Evolutionary conservation across 257 asterid genomes (phyloP), one percentile per base, ranked within the genome.

Genomic region (Nicotiana obtusifolia): DNA sequence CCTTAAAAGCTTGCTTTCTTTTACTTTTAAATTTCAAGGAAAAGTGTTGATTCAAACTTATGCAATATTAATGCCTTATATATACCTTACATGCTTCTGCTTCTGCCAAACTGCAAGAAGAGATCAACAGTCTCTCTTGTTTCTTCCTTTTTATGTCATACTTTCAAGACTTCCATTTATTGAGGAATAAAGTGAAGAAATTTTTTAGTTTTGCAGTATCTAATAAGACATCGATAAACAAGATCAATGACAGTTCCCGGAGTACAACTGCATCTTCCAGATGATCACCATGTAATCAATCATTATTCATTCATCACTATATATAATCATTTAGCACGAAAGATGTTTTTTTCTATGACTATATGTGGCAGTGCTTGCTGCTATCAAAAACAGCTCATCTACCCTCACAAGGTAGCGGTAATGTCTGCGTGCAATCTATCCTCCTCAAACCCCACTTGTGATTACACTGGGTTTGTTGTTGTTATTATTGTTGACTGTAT

Each of bases 281-380:
- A 30, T 62, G 19, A 56, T 35, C 49, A 6, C 80, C 84, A 81
- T 56, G 84, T 81, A 81, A 81, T 31, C 10, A 30, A 26, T 37
- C 44, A 37, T 37, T n/a, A 30, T 17, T 37, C 44, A 37, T 37
- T n/a, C 24, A 33, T 35, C 37, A 35, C 7, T 35, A 10, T 53
- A n/a, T n/a, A n/a, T n/a, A n/a, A 17, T 14, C 54, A 1, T 22
- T 26, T 26, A 26, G 28, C 28, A 26, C 11, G 53, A 37, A 5
- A 19, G 1, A 37, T 17, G 61, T 47, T 75, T 52, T 69, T 47
- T 47, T 3, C 19, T 71, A n/a, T 30, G 20, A 11, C 11, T 5
- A 30, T 13, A 49, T 49, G 54, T 0, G 1, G 8, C 10, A 6
- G 10, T 7, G 44, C 10, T 37, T 37, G 41, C 7, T 35, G 41